Evolutionary conservation across 768 basidiomycete species (phyloP).

Genomic region (Lepiota venenata): DNA sequence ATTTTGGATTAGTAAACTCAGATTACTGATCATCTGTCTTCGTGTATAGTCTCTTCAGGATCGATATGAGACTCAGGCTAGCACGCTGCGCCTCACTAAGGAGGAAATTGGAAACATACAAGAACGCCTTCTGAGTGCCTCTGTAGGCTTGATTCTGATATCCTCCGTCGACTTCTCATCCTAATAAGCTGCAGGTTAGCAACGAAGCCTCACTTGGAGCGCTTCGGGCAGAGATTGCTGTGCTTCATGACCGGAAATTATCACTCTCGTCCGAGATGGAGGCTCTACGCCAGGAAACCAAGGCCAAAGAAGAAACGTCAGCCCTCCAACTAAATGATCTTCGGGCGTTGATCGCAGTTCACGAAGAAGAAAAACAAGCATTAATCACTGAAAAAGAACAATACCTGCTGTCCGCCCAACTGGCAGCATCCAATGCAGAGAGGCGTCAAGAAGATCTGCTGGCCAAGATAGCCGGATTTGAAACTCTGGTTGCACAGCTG

Average conservation of each 20-base stretch:
- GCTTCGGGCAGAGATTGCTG: constrained; percentile 34
- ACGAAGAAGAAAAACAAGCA: not conserved
- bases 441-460: constrained; percentile 10
- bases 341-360: not conserved
- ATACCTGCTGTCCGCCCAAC: constrained; percentile 13
- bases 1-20: not conserved
- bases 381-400: constrained; percentile 15
- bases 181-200: constrained; percentile 11
- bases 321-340: not conserved
- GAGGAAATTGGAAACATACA: constrained; percentile 52
- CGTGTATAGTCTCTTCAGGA: constrained; percentile 40
- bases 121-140: constrained; percentile 16
- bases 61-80: constrained; percentile 54
- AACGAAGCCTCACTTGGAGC: constrained; percentile 30
- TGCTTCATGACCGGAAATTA: constrained; percentile 38
- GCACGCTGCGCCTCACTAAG: constrained; percentile 50
- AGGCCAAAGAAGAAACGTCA: constrained; percentile 10
- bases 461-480: constrained; percentile 15
- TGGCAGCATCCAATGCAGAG: constrained; percentile 14
- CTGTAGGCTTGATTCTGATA: not conserved
- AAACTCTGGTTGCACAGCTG: constrained; percentile 7
- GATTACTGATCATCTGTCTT: constrained; percentile 25
- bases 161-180: not conserved
- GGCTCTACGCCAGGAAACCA: constrained; percentile 26
- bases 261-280: constrained; percentile 21